phyloP scores from a whole-genome alignment of 2,329 filamentous ascomycete species.

The Hirsutella rhossiliensis region DNA sequence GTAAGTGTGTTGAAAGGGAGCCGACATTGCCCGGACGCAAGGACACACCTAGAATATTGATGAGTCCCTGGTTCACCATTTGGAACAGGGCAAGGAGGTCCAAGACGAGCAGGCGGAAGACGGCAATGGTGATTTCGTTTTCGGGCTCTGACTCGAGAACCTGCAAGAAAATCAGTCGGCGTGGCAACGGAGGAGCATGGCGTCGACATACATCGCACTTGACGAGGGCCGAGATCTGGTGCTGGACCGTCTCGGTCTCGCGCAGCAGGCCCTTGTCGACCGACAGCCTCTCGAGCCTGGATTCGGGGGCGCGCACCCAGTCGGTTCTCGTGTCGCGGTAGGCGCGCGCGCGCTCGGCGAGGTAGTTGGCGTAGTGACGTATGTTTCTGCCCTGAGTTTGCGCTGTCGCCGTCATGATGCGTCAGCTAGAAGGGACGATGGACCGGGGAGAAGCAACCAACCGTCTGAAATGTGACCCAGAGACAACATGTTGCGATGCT shows the following conservation, averaged over 20 bases:
- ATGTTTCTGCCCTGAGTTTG: slow-evolving; percentile 95
- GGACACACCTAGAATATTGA: slow-evolving; percentile 74
- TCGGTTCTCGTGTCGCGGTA: slow-evolving; percentile 79
- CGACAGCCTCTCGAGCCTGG: slow-evolving; percentile 69
- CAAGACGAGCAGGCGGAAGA: slow-evolving; percentile 81
- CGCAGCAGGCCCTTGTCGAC: slow-evolving; percentile 87
- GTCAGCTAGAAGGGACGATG: not conserved
- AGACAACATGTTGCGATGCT: slow-evolving; percentile 70
- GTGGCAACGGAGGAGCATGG: not conserved
- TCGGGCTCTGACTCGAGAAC: slow-evolving; percentile 80
- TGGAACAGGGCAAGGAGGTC: slow-evolving; percentile 87
- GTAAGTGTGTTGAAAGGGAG: not conserved
- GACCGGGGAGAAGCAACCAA: slow-evolving; percentile 32
- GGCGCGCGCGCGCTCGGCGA: slow-evolving; percentile 68
- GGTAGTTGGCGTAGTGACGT: slow-evolving; percentile 78
- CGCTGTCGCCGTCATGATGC: slow-evolving; percentile 44
- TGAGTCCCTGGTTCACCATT: slow-evolving; percentile 91
- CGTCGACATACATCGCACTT: slow-evolving; percentile 67
- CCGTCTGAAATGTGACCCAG: slow-evolving; percentile 89
- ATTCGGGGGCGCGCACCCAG: slow-evolving; percentile 75
- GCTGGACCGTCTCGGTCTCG: slow-evolving; percentile 84
- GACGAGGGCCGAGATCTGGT: slow-evolving; percentile 72
- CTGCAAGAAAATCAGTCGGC: slow-evolving; percentile 26
- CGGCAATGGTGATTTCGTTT: slow-evolving; percentile 92
- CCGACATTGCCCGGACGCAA: too few relatives aligned